Base-by-base conservation (phyloP, 1,284 basidiomycete genomes). In the Ceratobasidium sp. region DNA sequence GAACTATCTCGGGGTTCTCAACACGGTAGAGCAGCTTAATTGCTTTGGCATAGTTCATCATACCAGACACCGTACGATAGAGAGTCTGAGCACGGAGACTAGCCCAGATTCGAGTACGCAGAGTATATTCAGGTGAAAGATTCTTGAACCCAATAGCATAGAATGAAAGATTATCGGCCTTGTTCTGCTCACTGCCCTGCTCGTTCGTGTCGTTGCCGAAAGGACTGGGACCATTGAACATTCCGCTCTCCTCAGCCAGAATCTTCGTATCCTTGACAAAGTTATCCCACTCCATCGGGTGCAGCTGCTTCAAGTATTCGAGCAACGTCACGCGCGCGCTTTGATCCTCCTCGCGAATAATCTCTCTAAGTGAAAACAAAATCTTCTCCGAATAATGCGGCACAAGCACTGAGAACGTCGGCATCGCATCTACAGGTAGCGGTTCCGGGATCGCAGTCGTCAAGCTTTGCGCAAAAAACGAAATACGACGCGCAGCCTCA, bases 11-110 rank as follows among this genome's bases (percentile, higher is more conserved):
- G 21, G 97, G 98, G 84, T 99, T 99, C 85, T 99, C 98, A 72
- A 99, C 98, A 77, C 97, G 95, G 84, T 99, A 98, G 38, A 99
- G 88, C 18, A 99, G 87, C 83, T 99, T 99, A 89, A 99, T 98
- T 21, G 97, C 98, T 87, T 99, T 99, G 79, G 94, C 90, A 83
- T 99, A 99, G 85, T 99, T 99, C 98, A 99, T 99, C 91, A 99
- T 98, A 66, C 97, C 98, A 57, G 98, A 98, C 18, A 99, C 96
- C 23, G 97, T 99, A 77, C 98, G 91, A 83, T 99, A 99, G 41
- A 99, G 89, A 2, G 98, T 99, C 85, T 99, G 98, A 23, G 97
- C 97, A 74, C 97, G 94, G 16, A 99, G 87, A 32, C 96, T 98
- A 11, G 97, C 96, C 97, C 97, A 99, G 79, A 99, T 99, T 82